Base-by-base conservation (phyloP, 345 rosid genomes). In the Mallotus nudiflorus region DNA sequence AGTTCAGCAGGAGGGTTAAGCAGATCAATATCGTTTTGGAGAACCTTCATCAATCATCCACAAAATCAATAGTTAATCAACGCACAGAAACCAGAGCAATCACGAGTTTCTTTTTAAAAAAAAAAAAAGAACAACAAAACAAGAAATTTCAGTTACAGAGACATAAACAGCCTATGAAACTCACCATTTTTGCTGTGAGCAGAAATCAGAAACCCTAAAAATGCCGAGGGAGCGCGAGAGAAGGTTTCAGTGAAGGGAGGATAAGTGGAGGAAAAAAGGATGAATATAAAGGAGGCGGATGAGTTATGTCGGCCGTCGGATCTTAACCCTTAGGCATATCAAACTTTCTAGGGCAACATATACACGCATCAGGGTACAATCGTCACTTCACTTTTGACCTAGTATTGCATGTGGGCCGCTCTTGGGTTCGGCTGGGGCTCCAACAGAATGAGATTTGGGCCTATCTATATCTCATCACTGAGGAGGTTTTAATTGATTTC, bases 1-100 rank as follows among this genome's bases (percentile, higher is more conserved):
- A 67, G 70, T 35, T 67, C 70, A 9, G 62, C 70, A 2, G 70
- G 70, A 20, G 70, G 70, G 35, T 67, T 67, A 25, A 67, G 70
- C 70, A 67, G 35, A 25, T 67, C 70, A 49, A 67, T 53, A 53
- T 67, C 70, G 61, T 67, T 67, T 52, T 53, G 70, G 33, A 67
- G 70, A 67, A 53, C 61, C 70, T 52, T 9, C 27, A 65, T 6
- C 45, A 50, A 31, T 65, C 45, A 49, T 13, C 37, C 37, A 33
- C 37, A 65, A 22, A 31, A 10, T 29, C 22, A 33, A 31, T 25
- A 24, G 4, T n/a, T n/a, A n/a, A n/a, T n/a, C n/a, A n/a, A n/a
- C n/a, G n/a, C n/a, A n/a, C n/a, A n/a, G n/a, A n/a, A n/a, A n/a
- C n/a, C n/a, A n/a, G n/a, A n/a, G n/a, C n/a, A n/a, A n/a, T n/a